Evolutionary conservation across 257 asterid species (phyloP), one percentile per base, ranked within the genome.

Genomic region (Phtheirospermum japonicum): DNA sequence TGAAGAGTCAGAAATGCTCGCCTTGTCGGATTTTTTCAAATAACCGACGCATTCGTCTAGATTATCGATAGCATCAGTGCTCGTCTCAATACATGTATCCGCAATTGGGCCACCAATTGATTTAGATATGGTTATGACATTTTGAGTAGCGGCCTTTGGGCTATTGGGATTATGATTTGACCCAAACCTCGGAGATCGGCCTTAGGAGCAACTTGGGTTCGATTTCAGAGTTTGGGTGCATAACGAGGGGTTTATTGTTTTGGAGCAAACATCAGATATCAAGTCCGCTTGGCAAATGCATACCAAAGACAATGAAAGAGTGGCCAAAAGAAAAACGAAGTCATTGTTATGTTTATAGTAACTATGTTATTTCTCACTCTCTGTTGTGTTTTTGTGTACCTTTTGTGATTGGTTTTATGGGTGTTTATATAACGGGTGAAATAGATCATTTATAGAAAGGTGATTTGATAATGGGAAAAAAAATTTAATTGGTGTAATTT

Each of bases 171-270:
- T 1, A 73, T 13, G 10, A 71, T 57, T 10, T 36, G 17, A 14
- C 68, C 82, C 2, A 76, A 58, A 0, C 19, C 66, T 20, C 19
- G 46, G 8, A 66, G 75, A 32, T 67, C 75, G 10, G 82, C 77
- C 33, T 2, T 8, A 4, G 37, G 14, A 0, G 76, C 40, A 13
- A 13, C 68, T 58, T 7, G 80, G 77, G 43, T 79, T 49, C 14
- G 66, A 45, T 30, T 0, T 6, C 0, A 70, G 39, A 9, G 16
- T 14, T 23, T 28, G 6, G 37, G 12, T 70, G 54, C 75, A 70
- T 6, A 70, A 5, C 1, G 65, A 1, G 17, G 61, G 66, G 39
- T 70, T 70, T 9, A 2, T 0, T 5, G 75, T 10, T 26, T 64
- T 13, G 36, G 70, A 28, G 40, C 75, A 70, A 37, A 70, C 55